Percentiles rank a stretch among this genome's conserved stretches.
Evolutionary conservation across 2,329 filamentous ascomycete species (phyloP).

Genomic region (Zymoseptoria passerinii): DNA sequence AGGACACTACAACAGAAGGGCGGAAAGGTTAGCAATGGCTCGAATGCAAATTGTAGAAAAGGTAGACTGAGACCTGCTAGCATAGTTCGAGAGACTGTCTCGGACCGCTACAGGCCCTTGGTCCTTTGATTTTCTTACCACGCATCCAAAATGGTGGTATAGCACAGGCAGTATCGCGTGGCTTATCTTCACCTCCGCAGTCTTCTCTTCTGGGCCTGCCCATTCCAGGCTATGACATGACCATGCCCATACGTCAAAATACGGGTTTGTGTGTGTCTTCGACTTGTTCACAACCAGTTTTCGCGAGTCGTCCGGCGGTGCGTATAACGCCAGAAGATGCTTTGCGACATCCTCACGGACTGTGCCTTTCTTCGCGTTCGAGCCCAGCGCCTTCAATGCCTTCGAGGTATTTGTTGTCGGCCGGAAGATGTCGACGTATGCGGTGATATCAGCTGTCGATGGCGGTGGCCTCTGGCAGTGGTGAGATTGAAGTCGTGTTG

Average conservation of each 20-base stretch:
- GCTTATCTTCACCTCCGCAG: conserved; percentile 46
- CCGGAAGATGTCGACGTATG: conserved; percentile 60
- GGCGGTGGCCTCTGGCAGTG: conserved; percentile 36
- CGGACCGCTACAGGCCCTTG: too few species aligned
- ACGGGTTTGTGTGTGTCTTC: conserved; percentile 52
- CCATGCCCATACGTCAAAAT: conserved; percentile 60
- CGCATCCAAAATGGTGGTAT: conserved; percentile 73
- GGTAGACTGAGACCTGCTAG: too few species aligned
- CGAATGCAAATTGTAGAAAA: too few species aligned
- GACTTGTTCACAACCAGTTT: conserved; percentile 34
- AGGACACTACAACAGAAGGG: conserved; percentile 42
- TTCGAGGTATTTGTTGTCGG: conserved; percentile 52
- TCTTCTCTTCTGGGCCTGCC: conserved; percentile 50
- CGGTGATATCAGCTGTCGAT: conserved; percentile 50
- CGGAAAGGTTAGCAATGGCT: background rate
- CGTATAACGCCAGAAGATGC: conserved; percentile 48
- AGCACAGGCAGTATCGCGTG: conserved; percentile 65
- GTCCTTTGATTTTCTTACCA: conserved; percentile 15
- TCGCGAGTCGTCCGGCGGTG: conserved; percentile 37
- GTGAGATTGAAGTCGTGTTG: background rate
- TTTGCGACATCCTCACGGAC: conserved; percentile 49
- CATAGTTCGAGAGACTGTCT: too few species aligned
- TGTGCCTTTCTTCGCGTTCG: conserved; percentile 59
- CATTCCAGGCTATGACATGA: conserved; percentile 56
- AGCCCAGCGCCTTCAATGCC: conserved; percentile 53